These are phyloP conservation scores for Byssothecium circinans DNA, from an alignment of 2,329 filamentous ascomycete species.

Conservation along the genomic window DNA sequence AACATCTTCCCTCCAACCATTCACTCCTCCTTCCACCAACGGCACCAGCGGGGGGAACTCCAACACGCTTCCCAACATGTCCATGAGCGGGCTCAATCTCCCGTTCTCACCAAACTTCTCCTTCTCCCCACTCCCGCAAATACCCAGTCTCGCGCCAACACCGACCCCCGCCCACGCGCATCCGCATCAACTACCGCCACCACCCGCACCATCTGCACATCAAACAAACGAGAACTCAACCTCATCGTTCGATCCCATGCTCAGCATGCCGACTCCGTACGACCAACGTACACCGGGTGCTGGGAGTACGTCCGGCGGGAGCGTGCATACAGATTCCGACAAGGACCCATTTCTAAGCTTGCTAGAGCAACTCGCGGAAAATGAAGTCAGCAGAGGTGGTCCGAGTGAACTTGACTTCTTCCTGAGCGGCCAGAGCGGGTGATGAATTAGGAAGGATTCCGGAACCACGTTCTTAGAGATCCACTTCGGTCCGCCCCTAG, in stretches of 20 bases:
- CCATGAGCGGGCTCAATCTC: constrained; percentile 25
- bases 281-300: constrained; percentile 49
- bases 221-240: constrained; percentile 11
- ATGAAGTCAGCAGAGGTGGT: constrained; percentile 69
- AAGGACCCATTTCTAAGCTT: constrained; percentile 81
- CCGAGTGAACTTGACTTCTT: constrained; percentile 81
- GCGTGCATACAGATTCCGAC: constrained; percentile 53
- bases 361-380: constrained; percentile 80
- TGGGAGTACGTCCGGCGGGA: constrained; percentile 45
- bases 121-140: constrained; percentile 38
- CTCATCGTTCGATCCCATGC: constrained; percentile 43
- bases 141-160: constrained; percentile 36
- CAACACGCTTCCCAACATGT: constrained; percentile 18
- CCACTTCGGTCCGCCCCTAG: neutral
- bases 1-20: constrained; percentile 27
- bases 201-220: constrained; percentile 2
- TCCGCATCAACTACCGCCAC: constrained; percentile 16
- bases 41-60: constrained; percentile 12
- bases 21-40: constrained; percentile 31
- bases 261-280: constrained; percentile 46
- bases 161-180: constrained; percentile 26
- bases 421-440: constrained; percentile 48
- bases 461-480: constrained; percentile 5
- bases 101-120: constrained; percentile 48
- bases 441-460: constrained; percentile 12